phyloP scores from a whole-genome alignment of 1,284 basidiomycete genomes.

The Pholiota adiposa region DNA sequence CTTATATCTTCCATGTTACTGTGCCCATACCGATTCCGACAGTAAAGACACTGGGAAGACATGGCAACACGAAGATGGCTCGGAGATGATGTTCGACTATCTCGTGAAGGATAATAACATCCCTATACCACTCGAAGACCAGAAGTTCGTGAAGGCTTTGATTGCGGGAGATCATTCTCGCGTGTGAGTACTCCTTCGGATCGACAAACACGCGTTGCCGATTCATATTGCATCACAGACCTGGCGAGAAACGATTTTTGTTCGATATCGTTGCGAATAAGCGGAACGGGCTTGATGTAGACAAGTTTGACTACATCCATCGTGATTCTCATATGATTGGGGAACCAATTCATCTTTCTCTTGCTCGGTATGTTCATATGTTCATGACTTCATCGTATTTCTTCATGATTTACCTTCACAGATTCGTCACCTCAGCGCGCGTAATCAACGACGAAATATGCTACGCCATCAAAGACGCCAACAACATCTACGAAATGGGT shows the following conservation, averaged over 20 bases:
- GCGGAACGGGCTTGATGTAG: constrained; percentile 79
- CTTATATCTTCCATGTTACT: background rate
- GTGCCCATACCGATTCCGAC: background rate
- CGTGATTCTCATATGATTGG: constrained; percentile 74
- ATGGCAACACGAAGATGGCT: constrained; percentile 75
- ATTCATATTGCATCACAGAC: constrained; percentile 24
- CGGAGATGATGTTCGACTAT: constrained; percentile 74
- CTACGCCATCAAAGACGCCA: constrained; percentile 79
- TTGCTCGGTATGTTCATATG: constrained; percentile 41
- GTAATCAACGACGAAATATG: constrained; percentile 76
- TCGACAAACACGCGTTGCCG: background rate
- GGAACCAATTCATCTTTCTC: constrained; percentile 60
- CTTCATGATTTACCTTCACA: constrained; percentile 31
- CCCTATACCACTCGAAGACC: constrained; percentile 46
- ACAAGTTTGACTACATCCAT: constrained; percentile 83
- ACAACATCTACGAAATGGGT: constrained; percentile 74
- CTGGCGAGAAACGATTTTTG: constrained; percentile 52
- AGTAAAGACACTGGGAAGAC: constrained; percentile 32
- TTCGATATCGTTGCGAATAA: constrained; percentile 81
- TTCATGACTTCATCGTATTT: background rate
- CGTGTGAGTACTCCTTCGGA: constrained; percentile 36
- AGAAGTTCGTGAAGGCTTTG: constrained; percentile 67
- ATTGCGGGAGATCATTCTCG: constrained; percentile 58
- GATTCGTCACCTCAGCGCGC: constrained; percentile 72
- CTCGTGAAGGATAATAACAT: constrained; percentile 58